These are phyloP conservation scores for Ganoderma lingzhi DNA, from an alignment of 1,284 basidiomycete species.

Conservation along the genomic window DNA sequence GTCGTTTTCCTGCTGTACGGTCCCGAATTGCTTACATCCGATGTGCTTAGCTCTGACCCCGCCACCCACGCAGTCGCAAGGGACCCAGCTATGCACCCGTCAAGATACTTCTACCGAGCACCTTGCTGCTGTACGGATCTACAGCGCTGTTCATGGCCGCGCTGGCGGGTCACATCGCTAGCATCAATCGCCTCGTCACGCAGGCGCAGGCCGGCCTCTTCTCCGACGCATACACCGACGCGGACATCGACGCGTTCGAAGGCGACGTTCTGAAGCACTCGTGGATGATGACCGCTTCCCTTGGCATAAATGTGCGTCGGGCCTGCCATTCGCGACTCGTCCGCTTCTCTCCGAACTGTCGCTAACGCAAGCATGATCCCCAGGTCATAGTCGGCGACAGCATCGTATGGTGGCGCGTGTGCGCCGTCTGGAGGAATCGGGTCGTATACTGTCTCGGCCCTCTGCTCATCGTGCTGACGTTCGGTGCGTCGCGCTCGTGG, in stretches of 20 bases:
- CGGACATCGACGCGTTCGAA: background rate
- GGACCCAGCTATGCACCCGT: background rate
- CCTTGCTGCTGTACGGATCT: background rate
- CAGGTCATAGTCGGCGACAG: conserved; percentile 4
- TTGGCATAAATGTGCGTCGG: background rate
- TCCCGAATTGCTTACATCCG: background rate
- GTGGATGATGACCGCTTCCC: conserved; percentile 1
- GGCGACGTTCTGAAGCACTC: background rate
- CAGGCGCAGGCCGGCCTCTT: background rate
- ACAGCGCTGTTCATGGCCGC: conserved; percentile 3
- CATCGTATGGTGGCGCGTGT: conserved; percentile 9
- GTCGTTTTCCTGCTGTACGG: background rate
- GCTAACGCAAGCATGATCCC: background rate
- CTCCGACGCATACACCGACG: background rate
- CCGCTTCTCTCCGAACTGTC: accelerated
- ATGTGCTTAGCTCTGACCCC: background rate
- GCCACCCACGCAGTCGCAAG: background rate
- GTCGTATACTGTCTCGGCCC: background rate
- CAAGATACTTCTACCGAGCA: conserved; percentile 3
- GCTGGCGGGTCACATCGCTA: background rate
- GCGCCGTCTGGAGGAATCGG: background rate
- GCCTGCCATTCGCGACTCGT: no score
- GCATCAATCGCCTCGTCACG: background rate
- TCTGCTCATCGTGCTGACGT: background rate
- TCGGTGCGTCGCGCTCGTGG: background rate